phyloP scores from a whole-genome alignment of 1,284 basidiomycete genomes.

The Fomes fomentarius region DNA sequence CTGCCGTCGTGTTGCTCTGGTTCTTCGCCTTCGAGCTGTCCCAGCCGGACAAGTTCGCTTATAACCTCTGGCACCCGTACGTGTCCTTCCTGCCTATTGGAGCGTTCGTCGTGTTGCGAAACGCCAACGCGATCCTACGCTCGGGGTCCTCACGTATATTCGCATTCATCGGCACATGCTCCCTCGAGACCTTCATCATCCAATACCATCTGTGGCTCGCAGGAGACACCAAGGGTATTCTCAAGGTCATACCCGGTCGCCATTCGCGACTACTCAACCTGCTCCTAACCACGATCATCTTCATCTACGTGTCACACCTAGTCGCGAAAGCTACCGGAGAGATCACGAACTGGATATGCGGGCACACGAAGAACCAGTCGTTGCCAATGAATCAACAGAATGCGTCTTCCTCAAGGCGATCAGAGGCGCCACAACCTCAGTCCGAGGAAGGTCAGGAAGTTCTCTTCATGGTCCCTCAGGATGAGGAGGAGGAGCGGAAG shows the following conservation, averaged over 20 bases:
- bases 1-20: slow-evolving; percentile 65
- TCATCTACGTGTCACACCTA: slow-evolving; percentile 79
- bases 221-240: slow-evolving; percentile 83
- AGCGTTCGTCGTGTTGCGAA: slow-evolving; percentile 76
- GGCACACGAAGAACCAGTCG: slow-evolving; percentile 30
- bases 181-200: slow-evolving; percentile 86
- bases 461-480: slow-evolving; percentile 33
- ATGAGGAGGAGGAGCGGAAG: slow-evolving; percentile 23
- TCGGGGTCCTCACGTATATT: slow-evolving; percentile 72
- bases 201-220: slow-evolving; percentile 92
- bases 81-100: slow-evolving; percentile 82
- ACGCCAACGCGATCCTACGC: slow-evolving; percentile 72
- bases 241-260: slow-evolving; percentile 79
- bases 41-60: slow-evolving; percentile 79
- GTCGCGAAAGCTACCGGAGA: slow-evolving; percentile 77
- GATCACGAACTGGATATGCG: slow-evolving; percentile 74
- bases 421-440: not conserved
- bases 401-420: slow-evolving; percentile 8
- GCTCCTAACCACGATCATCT: slow-evolving; percentile 72
- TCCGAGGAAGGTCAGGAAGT: slow-evolving; percentile 28
- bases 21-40: slow-evolving; percentile 83
- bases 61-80: slow-evolving; percentile 85
- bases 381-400: slow-evolving; percentile 36
- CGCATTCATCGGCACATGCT: slow-evolving; percentile 82
- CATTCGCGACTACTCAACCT: slow-evolving; percentile 77